These are phyloP conservation scores for Annulohypoxylon truncatum DNA, from an alignment of 2,329 filamentous ascomycete genomes.

Conservation along the genomic window DNA sequence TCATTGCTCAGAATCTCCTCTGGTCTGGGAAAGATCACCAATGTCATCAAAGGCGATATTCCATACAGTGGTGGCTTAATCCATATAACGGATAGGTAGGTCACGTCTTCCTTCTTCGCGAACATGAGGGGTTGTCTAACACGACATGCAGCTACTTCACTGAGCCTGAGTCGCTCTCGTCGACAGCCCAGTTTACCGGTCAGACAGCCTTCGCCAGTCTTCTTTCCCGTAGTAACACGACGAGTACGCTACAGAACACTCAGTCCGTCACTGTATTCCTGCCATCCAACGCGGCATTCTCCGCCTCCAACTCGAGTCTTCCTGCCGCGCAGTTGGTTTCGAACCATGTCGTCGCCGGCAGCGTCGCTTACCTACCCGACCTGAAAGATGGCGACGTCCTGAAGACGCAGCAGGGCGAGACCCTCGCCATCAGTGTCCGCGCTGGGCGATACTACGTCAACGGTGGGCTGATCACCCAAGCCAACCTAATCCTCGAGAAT, in stretches of 20 bases:
- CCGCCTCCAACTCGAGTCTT: slow-evolving; percentile 17
- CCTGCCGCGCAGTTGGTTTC: slow-evolving; percentile 28
- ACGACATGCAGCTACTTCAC: slow-evolving; percentile 35
- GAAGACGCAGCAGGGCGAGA: slow-evolving; percentile 34
- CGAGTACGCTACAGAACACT: slow-evolving; percentile 31
- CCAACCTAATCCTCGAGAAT: slow-evolving; percentile 41
- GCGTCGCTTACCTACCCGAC: slow-evolving; percentile 39
- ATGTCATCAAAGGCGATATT: slow-evolving; percentile 45
- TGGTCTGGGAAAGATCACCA: slow-evolving; percentile 44
- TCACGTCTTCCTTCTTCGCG: not conserved
- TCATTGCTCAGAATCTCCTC: slow-evolving; percentile 33
- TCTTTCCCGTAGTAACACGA: slow-evolving; percentile 27
- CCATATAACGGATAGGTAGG: slow-evolving; percentile 44
- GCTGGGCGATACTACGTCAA: slow-evolving; percentile 43
- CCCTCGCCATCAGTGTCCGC: slow-evolving; percentile 38
- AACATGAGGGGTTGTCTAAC: slow-evolving; percentile 1
- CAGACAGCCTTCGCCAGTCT: slow-evolving; percentile 36
- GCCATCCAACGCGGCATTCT: slow-evolving; percentile 40
- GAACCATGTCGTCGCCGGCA: slow-evolving; percentile 36
- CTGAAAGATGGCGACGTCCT: slow-evolving; percentile 36
- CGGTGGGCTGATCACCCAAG: slow-evolving; percentile 41
- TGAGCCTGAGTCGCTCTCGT: slow-evolving; percentile 27
- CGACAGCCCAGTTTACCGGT: slow-evolving; percentile 28
- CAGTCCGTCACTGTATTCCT: slow-evolving; percentile 40
- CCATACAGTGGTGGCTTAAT: slow-evolving; percentile 44